Base-by-base conservation (phyloP, 345 rosid species). In the Mercurialis annua region DNA sequence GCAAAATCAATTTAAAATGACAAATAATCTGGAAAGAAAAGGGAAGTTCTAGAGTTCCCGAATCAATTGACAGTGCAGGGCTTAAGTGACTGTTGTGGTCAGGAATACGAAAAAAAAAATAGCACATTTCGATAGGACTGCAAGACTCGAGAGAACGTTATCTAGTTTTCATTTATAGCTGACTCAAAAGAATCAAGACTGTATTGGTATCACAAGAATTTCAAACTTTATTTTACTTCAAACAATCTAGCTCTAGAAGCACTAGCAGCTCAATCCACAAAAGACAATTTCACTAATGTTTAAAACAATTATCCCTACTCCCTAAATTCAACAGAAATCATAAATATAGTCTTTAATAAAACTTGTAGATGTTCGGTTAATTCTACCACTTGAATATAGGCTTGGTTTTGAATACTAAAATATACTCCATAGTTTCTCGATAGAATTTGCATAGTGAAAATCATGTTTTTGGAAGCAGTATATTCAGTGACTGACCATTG, bases 401-500 rank as follows among this genome's bases (percentile, higher is more conserved):
- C 8, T 12, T 53, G 10, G n/a, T 53, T 33, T n/a, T 26, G 58
- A 33, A 53, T 26, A 14, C 27, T 51, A 51, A 51, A 51, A 10
- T 51, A 23, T 23, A 51, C 30, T 21, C 15, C 29, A 51, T 2
- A 56, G 38, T 56, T 30, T 16, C 34, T 26, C 31, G 9, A 56
- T 9, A 34, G 40, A 34, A 34, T 4, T 34, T 34, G 4, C 40
- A 34, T 34, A 9, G 5, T 34, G 2, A 67, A 6, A 57, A 65
- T 8, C 20, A 15, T n/a, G n/a, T n/a, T n/a, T n/a, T n/a, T n/a
- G n/a, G 24, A 56, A 34, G 12, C 11, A 59, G 34, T 3, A 24
- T 27, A 38, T 23, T n/a, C n/a, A n/a, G 53, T 36, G 64, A 70
- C 82, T 77, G 60, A 87, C 98, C 63, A 71, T 63, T 56, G 83